These are phyloP conservation scores for Colletotrichum phormii DNA, from an alignment of 2,329 filamentous ascomycete species.

Conservation along the genomic window DNA sequence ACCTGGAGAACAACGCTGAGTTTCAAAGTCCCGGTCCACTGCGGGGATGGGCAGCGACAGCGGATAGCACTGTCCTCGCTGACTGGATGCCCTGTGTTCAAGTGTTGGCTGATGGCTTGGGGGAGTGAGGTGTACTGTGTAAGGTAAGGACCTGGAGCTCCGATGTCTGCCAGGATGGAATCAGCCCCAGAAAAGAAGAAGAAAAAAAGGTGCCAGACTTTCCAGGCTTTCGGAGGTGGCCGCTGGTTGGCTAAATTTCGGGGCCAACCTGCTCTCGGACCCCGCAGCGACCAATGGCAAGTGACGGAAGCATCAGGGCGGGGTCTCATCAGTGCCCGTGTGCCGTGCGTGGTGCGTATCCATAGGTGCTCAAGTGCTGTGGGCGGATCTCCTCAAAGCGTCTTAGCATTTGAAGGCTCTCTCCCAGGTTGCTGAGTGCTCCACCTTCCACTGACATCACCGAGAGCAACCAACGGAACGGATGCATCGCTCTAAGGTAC, in stretches of 20 bases:
- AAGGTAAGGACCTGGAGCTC: neutral
- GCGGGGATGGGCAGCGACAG: conserved; percentile 12
- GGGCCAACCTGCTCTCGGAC: conserved; percentile 26
- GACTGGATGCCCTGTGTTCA: neutral
- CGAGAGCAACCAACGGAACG: conserved; percentile 28
- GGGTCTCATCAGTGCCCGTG: conserved; percentile 22
- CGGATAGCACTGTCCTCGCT: neutral
- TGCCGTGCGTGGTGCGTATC: neutral
- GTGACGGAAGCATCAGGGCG: conserved; percentile 6
- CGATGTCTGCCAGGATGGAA: neutral
- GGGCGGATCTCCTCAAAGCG: conserved; percentile 20
- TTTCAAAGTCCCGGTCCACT: conserved; percentile 14
- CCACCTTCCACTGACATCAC: conserved; percentile 35
- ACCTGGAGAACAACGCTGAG: conserved; percentile 23
- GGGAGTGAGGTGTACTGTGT: neutral
- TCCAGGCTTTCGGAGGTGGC: neutral
- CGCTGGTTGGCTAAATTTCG: neutral
- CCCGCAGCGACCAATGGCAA: conserved; percentile 18
- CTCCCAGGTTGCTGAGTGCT: conserved; percentile 16
- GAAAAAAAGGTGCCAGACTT: neutral
- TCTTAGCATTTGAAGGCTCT: conserved; percentile 14
- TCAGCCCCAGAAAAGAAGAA: neutral
- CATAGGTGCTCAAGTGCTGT: neutral
- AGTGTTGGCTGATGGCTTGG: neutral
- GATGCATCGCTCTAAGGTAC: conserved; percentile 19